These are phyloP conservation scores for Hypoxylon subgilvum DNA, from an alignment of 495 filamentous ascomycete species.

Conservation along the genomic window DNA sequence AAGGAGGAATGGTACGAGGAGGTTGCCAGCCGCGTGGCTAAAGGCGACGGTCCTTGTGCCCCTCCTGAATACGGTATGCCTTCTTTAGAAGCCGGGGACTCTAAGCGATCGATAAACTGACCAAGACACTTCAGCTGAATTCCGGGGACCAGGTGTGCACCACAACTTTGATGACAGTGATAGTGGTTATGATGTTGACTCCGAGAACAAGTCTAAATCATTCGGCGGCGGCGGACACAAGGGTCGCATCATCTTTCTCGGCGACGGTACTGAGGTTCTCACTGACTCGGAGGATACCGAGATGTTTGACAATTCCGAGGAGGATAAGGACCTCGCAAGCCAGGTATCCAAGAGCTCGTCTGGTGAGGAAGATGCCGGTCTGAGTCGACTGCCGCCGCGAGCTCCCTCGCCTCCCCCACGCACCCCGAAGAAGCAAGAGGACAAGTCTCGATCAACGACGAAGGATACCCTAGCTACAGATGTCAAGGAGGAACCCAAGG, in stretches of 20 bases:
- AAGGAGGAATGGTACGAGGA: slow-evolving; percentile 98
- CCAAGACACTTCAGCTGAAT: slow-evolving; percentile 75
- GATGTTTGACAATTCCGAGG: slow-evolving; percentile 88
- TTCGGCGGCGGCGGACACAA: slow-evolving; percentile 67
- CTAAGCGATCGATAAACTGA: slow-evolving; percentile 52
- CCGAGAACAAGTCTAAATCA: slow-evolving; percentile 59
- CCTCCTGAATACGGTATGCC: slow-evolving; percentile 98
- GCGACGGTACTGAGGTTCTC: slow-evolving; percentile 88
- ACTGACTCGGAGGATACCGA: slow-evolving; percentile 86
- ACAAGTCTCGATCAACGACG: slow-evolving; percentile 20
- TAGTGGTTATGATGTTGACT: slow-evolving; percentile 88
- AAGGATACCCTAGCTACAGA: slow-evolving; percentile 4
- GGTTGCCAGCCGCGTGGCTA: slow-evolving; percentile 90
- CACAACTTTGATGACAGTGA: slow-evolving; percentile 91
- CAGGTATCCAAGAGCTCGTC: slow-evolving; percentile 56
- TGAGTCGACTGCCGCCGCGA: slow-evolving; percentile 31
- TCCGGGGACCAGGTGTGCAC: slow-evolving; percentile 88
- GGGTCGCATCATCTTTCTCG: slow-evolving; percentile 89
- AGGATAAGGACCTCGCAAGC: slow-evolving; percentile 74
- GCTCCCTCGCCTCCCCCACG: slow-evolving; percentile 43
- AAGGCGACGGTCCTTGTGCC: slow-evolving; percentile 97
- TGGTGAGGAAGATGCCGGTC: slow-evolving; percentile 20
- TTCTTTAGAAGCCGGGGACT: slow-evolving; percentile 51
- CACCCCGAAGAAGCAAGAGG: slow-evolving; percentile 34
- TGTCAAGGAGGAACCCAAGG: slow-evolving; percentile 38